Base-by-base conservation (phyloP, 2,329 filamentous ascomycete genomes). In the Botrytis elliptica region DNA sequence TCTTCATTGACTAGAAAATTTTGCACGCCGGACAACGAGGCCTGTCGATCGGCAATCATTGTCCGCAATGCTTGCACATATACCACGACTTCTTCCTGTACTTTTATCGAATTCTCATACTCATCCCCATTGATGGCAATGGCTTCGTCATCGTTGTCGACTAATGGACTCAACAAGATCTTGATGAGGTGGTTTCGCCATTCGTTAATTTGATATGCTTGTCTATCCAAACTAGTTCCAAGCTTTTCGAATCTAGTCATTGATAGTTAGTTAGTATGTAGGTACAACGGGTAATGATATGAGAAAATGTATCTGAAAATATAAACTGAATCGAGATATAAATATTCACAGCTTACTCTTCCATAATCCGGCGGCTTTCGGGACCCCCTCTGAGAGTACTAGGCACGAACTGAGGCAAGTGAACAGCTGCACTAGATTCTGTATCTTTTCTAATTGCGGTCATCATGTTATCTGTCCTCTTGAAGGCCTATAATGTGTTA, bases 41-140 rank as follows among this genome's bases (percentile, higher is more conserved):
- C 89, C 76, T 92, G 89, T 20, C 95, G 90, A 82, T 98, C 95
- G 10, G 93, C 91, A 73, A 96, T 88, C 66, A 92, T 86, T 0
- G 92, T 89, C 74, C 93, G 88, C 42, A 98, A 85, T 14, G 89
- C 90, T 80, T 94, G 90, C 74, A 97, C 92, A 79, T 97, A 97
- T 10, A 93, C 93, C 82, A 95, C 93, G 60, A 98, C 88, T 80
- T 97, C 90, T 75, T 98, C 95, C 82, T 98, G 95, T 64, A 91
- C 88, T 81, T 93, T 93, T 0, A 94, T 93, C 0, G 95, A 97
- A 46, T 93, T 89, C 77, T 94, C 92, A 76, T 97, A 96, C 81
- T 98, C 96, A 74, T 98, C 92, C 38, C 96, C 96, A 18, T 94
- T 95, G 3, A 90, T 88, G 74, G 97, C 93, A 16, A 87, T 83